These are phyloP conservation scores for Saitozyma sp. DNA, from an alignment of 768 basidiomycete genomes.

Conservation along the genomic window DNA sequence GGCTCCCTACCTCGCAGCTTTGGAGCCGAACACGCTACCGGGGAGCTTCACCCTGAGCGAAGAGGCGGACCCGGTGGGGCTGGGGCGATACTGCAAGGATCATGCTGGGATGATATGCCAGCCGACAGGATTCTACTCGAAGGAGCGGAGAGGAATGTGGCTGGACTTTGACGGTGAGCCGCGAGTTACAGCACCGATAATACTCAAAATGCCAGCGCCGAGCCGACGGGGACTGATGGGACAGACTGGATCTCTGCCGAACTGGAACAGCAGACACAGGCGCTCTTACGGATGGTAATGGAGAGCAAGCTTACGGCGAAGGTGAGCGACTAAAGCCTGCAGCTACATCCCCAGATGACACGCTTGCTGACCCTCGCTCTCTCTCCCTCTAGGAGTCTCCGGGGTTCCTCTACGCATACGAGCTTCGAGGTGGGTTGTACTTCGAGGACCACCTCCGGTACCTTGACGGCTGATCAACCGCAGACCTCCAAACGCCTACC, in stretches of 20 bases:
- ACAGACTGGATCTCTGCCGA: constrained; percentile 45
- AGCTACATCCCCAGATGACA: constrained; percentile 1
- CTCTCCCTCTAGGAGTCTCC: constrained; percentile 33
- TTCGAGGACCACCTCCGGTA: not conserved
- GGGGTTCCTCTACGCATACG: constrained; percentile 50
- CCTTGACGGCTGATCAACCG: not conserved
- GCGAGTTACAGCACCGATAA: no score
- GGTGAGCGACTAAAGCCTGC: constrained; percentile 19
- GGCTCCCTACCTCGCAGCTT: constrained; percentile 33
- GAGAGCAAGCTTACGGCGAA: constrained; percentile 45
- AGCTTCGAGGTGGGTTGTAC: constrained; percentile 40
- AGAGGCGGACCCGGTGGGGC: constrained; percentile 1
- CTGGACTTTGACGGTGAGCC: constrained; percentile 44
- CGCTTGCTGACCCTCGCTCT: not conserved
- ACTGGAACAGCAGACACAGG: constrained; percentile 48
- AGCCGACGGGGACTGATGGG: not conserved
- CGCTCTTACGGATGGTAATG: constrained; percentile 47
- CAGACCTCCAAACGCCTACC: constrained; percentile 42
- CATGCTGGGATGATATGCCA: constrained; percentile 49
- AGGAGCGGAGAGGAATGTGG: constrained; percentile 27
- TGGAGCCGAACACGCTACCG: not conserved
- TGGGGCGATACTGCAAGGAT: constrained; percentile 45
- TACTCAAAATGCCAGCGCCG: no score
- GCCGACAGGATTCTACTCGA: constrained; percentile 46
- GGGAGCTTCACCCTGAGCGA: not conserved